A percentile compares a stretch with the other conserved stretches of the same genome.
Evolutionary conservation across 2,329 filamentous ascomycete genomes (phyloP).

Genomic region (Alternaria conjuncta): DNA sequence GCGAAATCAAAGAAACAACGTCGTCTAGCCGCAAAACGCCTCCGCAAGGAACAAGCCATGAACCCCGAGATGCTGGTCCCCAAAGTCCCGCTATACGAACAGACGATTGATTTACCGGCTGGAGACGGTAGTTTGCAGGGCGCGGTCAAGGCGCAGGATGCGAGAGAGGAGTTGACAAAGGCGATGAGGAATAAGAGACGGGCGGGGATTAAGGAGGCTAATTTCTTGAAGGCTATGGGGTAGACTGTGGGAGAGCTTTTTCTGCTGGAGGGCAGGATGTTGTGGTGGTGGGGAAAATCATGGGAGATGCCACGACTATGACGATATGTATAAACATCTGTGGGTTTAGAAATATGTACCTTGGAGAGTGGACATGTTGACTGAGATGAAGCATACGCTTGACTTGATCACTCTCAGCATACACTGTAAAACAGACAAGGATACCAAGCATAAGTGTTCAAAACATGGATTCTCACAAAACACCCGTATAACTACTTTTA

Average conservation of each 20-base stretch:
- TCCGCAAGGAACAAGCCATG: conserved; percentile 66
- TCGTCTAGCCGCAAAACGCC: conserved; percentile 71
- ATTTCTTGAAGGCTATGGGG: conserved; percentile 81
- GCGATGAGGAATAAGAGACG: conserved; percentile 78
- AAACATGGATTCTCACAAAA: background rate
- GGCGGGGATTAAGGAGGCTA: conserved; percentile 80
- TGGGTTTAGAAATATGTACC: background rate
- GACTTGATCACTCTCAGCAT: background rate
- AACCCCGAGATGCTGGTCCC: conserved; percentile 68
- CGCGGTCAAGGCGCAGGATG: conserved; percentile 53
- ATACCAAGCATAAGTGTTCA: background rate
- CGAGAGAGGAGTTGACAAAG: conserved; percentile 69
- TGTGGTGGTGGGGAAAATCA: background rate
- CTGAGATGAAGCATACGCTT: background rate
- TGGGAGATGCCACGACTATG: background rate
- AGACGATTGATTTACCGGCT: conserved; percentile 74
- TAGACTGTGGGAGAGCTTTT: conserved; percentile 26
- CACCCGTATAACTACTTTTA: background rate
- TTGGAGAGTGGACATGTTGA: background rate
- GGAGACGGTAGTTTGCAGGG: conserved; percentile 57
- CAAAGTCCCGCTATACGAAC: conserved; percentile 76
- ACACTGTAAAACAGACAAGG: background rate
- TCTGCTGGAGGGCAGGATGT: background rate
- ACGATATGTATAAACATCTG: background rate
- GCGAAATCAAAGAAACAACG: conserved; percentile 83